Percentiles rank a stretch among this genome's conserved stretches.
These are phyloP conservation scores for Curvularia sp. DNA, from an alignment of 2,329 filamentous ascomycete genomes.

Conservation along the genomic window DNA sequence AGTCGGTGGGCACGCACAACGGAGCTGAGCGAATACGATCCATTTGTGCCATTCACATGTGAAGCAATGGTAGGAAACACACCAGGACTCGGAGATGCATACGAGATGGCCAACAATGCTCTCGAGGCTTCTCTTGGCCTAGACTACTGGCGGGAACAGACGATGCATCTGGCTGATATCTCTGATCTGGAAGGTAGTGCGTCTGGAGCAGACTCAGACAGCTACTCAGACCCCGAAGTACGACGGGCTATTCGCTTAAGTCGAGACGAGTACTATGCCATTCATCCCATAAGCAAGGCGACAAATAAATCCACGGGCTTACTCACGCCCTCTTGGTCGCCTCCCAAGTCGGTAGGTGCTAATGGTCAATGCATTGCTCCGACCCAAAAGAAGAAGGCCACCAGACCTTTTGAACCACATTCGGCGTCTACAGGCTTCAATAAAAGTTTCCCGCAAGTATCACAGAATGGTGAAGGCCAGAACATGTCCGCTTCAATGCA, in stretches of 20 bases:
- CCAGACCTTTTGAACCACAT: background rate
- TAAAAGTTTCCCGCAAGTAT: background rate
- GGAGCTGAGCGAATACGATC: conserved; percentile 27
- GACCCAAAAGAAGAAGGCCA: background rate
- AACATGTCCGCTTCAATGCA: background rate
- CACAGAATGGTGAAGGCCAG: background rate
- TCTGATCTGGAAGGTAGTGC: background rate
- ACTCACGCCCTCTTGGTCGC: background rate
- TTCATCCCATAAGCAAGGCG: background rate
- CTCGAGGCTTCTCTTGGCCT: conserved; percentile 10
- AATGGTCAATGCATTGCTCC: background rate
- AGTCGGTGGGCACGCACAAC: conserved; percentile 32
- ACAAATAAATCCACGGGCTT: background rate
- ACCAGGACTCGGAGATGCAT: conserved; percentile 24
- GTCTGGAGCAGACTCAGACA: conserved; percentile 4
- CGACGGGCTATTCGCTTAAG: conserved; percentile 8
- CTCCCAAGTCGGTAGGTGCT: background rate
- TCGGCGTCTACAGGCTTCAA: background rate
- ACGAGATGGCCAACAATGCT: conserved; percentile 6
- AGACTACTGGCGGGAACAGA: conserved; percentile 22
- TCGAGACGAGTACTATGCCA: background rate
- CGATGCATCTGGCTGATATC: background rate
- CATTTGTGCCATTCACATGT: conserved; percentile 5
- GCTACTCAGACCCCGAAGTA: conserved; percentile 3
- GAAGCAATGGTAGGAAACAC: background rate